Evolutionary conservation across 2,329 filamentous ascomycete genomes (phyloP), one percentile per base, ranked within the genome.

Genomic region (Alternaria longipes): DNA sequence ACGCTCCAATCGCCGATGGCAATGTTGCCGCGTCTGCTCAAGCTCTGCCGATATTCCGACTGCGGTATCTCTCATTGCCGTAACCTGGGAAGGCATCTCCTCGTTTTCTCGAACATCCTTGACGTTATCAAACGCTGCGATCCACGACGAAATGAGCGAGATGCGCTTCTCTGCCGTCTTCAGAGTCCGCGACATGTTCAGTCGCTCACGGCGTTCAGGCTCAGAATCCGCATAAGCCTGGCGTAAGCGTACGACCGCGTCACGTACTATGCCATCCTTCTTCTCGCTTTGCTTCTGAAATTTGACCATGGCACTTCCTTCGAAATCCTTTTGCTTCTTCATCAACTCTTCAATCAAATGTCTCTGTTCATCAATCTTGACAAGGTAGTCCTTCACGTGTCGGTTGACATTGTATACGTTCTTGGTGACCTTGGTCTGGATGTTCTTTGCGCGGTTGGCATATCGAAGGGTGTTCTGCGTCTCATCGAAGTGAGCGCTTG

Each of bases 321-420:
- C 95, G 5, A 90, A 90, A 57, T 98, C 92, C 77, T 93, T 96
- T 75, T 97, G 93, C 78, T 97, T 92, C 26, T 91, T 91, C 81
- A 95, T 93, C 56, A 99, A 87, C 77, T 98, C 94, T 70, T 97
- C 97, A 79, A 99, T 99, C 74, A 97, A 81, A n/a, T 89, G 90
- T 86, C 97, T 94, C 78, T 99, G 94, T 81, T 99, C 95, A 75
- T 99, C 94, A 72, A 99, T 99, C 85, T 98, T 98, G 83, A 97
- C 95, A 77, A 99, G 82, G 81, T 97, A 99, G 80, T 99, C 95
- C 83, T 99, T 99, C 74, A 99, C 95, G 81, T 99, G 95, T 63
- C 95, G 91, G 78, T 99, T 97, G 66, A 99, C 95, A 78, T 99
- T 99, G 83, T 96, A 99, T 24, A 98, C 94, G 76, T 99, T 99